These are phyloP conservation scores for Elsinoe ampelina DNA, from an alignment of 2,329 filamentous ascomycete genomes.

Conservation along the genomic window DNA sequence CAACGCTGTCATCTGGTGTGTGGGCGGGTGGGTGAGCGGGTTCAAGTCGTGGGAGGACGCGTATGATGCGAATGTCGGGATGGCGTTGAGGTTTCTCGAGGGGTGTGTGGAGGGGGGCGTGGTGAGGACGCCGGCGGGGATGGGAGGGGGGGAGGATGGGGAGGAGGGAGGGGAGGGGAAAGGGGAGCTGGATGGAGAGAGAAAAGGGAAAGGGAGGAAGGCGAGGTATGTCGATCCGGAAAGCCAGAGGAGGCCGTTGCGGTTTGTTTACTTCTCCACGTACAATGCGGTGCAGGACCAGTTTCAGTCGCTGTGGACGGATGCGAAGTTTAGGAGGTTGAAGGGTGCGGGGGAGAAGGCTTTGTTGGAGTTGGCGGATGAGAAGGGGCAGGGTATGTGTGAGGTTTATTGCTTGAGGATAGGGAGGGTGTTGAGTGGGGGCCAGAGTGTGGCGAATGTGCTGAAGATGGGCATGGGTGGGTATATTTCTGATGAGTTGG, in stretches of 20 bases:
- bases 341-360: conserved; percentile 32
- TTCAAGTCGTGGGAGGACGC: conserved; percentile 25
- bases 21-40: conserved; percentile 21
- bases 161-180: conserved; percentile 26
- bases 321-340: conserved; percentile 26
- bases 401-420: conserved; percentile 27
- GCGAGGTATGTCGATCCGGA: conserved; percentile 18
- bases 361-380: conserved; percentile 25
- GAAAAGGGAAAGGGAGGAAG: conserved; percentile 16
- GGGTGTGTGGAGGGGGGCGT: not conserved
- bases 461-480: conserved; percentile 23
- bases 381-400: conserved; percentile 26
- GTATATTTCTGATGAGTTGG: conserved; percentile 24
- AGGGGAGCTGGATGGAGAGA: conserved; percentile 17
- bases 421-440: conserved; percentile 24
- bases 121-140: not conserved
- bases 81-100: conserved; percentile 19
- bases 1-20: conserved; percentile 13
- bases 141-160: conserved; percentile 13
- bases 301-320: conserved; percentile 30
- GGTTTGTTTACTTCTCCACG: conserved; percentile 35
- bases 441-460: conserved; percentile 25
- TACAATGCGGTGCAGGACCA: conserved; percentile 33
- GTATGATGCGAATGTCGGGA: conserved; percentile 24
- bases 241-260: conserved; percentile 24